Evolutionary conservation across 2,329 filamentous ascomycete species (phyloP).

Genomic region (Calonectria montana): DNA sequence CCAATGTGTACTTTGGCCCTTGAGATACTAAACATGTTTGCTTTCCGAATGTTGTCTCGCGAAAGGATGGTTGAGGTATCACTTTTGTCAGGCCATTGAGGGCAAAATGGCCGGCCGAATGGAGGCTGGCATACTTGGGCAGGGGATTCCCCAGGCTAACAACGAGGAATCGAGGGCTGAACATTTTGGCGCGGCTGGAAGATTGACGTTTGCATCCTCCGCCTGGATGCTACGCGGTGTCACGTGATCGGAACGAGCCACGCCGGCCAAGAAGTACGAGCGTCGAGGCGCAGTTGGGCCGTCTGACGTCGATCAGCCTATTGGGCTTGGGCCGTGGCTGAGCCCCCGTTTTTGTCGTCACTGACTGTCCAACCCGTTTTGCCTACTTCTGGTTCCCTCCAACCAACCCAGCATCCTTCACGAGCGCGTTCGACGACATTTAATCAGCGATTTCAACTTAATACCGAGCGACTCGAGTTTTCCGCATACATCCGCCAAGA

Average conservation of each 20-base stretch:
- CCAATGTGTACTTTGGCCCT: conserved; percentile 70
- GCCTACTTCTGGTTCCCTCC: conserved; percentile 33
- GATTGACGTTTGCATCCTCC: too few relatives aligned
- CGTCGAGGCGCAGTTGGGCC: conserved; percentile 28
- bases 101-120: conserved; percentile 87
- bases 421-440: conserved; percentile 28
- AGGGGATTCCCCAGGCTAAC: conserved; percentile 89
- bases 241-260: conserved; percentile 41
- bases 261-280: conserved; percentile 24
- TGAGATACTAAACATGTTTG: conserved; percentile 62
- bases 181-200: conserved; percentile 43
- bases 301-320: conserved; percentile 47
- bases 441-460: conserved; percentile 20
- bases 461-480: conserved; percentile 19
- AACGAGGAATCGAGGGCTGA: conserved; percentile 73
- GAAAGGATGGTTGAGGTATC: conserved; percentile 61
- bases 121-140: conserved; percentile 80
- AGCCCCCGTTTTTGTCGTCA: conserved; percentile 46
- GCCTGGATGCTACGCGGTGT: conserved; percentile 28
- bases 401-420: conserved; percentile 29
- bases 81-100: conserved; percentile 69
- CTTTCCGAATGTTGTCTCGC: conserved; percentile 59
- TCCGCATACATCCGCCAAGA: conserved; percentile 50
- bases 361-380: conserved; percentile 39
- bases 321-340: conserved; percentile 48